phyloP scores from a whole-genome alignment of 2,329 filamentous ascomycete species.

The Xylaria hypoxylon region DNA sequence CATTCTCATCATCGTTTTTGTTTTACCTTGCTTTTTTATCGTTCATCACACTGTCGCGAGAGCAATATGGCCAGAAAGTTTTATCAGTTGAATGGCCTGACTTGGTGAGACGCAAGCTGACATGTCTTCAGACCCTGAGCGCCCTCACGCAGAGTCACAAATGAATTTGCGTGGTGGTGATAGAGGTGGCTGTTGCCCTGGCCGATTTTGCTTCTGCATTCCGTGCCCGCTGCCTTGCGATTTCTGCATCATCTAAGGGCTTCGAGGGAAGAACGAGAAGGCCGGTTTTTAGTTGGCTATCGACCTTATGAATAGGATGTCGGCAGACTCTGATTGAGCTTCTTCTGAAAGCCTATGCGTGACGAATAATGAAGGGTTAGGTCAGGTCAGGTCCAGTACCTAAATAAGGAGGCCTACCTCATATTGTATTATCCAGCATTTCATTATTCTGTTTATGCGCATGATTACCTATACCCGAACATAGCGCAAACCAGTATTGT shows the following conservation, averaged over 20 bases:
- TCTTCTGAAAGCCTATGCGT: background rate
- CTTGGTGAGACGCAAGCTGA: constrained; percentile 15
- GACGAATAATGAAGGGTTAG: constrained; percentile 2
- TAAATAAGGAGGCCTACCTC: background rate
- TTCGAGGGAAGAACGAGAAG: background rate
- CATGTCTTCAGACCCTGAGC: constrained; percentile 33
- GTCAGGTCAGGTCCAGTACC: no score
- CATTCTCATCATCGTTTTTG: background rate
- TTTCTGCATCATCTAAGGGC: constrained; percentile 45
- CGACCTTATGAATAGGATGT: background rate
- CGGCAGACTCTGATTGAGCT: constrained; percentile 1
- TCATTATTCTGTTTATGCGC: background rate
- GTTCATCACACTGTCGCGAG: background rate
- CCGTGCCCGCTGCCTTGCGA: constrained; percentile 47
- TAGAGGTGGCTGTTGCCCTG: constrained; percentile 42
- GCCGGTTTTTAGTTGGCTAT: background rate
- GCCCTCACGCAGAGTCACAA: constrained; percentile 34
- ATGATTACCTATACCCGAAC: background rate
- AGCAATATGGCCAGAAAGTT: no score
- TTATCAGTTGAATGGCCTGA: background rate
- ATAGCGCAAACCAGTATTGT: background rate
- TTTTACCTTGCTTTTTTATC: background rate
- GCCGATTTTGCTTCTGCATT: constrained; percentile 48
- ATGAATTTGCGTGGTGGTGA: constrained; percentile 46
- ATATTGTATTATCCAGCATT: background rate